Base-by-base conservation (phyloP, 345 rosid genomes). In the Pistacia vera region DNA sequence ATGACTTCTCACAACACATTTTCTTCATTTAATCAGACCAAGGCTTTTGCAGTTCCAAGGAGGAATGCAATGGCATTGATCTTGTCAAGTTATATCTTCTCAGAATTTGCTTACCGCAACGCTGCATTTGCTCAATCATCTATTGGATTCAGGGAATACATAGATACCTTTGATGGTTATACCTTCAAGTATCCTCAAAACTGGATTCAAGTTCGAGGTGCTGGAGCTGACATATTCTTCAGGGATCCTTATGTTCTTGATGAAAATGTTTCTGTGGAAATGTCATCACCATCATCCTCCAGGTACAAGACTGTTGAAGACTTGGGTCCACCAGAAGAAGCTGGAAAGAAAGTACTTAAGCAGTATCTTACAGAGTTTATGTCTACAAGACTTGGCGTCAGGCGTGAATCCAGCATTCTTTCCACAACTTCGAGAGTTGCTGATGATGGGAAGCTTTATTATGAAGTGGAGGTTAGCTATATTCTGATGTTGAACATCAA, bases 211-310 rank as follows among this genome's bases (percentile, higher is more conserved):
- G 98, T 93, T 28, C 85, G 91, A 73, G 99, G 97, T 30, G 93
- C 97, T 0, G 99, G 98, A 9, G 99, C 99, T 1, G 98, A 95
- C 61, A 91, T 95, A 72, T 93, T 95, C 87, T 95, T 93, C 85
- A 87, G 98, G 74, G 98, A 95, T 74, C 98, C 99, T 54, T 81
- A 41, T 75, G 88, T 95, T 51, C 92, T 95, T 2, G 99, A 92
- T 69, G 99, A 93, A 78, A 95, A 95, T 77, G 77, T 93, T 57
- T 90, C 96, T 0, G 92, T 95, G 67, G 98, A 93, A 86, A n/a
- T 95, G 63, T 95, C 99, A 25, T 95, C 99, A 59, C 99, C 98
- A 66, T 95, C 99, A 18, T 95, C 99, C 10, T 95, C 99, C 55
- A 87, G 59, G 20, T 93, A 93, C 74, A 82, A 81, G 82, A 89